A percentile compares a stretch with the other conserved stretches of the same genome.
Conservation (phyloP, 2,329 filamentous ascomycete genomes). For the Phialophora verrucosa region DNA sequence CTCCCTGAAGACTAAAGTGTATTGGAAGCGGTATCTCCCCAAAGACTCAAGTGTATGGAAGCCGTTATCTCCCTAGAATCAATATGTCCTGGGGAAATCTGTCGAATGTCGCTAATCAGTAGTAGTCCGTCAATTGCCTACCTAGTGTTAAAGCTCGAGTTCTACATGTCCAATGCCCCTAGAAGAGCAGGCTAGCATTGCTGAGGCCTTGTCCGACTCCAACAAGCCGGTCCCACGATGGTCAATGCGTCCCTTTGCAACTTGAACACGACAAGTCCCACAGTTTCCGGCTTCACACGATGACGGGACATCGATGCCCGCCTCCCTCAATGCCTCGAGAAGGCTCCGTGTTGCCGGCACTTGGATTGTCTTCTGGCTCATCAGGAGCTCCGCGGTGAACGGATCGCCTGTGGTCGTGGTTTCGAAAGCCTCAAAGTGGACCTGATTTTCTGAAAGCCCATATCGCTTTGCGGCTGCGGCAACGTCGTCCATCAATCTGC, state of each 20-base stretch:
- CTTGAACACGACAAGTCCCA: constrained; percentile 15
- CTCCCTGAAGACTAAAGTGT: too few relatives aligned
- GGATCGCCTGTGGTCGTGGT: constrained; percentile 11
- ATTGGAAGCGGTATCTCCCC: too few relatives aligned
- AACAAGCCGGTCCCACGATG: constrained; percentile 15
- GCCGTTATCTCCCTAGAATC: too few relatives aligned
- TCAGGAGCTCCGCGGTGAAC: constrained; percentile 11
- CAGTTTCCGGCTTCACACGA: constrained; percentile 17
- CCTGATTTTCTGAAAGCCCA: constrained; percentile 11
- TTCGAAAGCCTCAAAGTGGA: constrained; percentile 13
- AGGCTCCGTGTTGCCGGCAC: constrained; percentile 6
- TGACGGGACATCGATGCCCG: constrained; percentile 13
- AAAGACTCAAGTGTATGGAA: too few relatives aligned
- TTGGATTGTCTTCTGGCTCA: constrained; percentile 13
- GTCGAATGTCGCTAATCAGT: too few relatives aligned
- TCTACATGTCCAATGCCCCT: constrained; percentile 17
- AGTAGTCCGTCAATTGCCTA: too few relatives aligned
- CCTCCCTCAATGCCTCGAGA: constrained; percentile 13
- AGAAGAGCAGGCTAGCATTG: constrained; percentile 16
- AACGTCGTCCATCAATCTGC: constrained; percentile 15
- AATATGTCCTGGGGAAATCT: too few relatives aligned
- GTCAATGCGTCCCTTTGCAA: constrained; percentile 16
- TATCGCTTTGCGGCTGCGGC: constrained; percentile 12
- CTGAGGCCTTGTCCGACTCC: constrained; percentile 13
- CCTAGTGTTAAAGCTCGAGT: constrained; percentile 9